phyloP scores from a whole-genome alignment of 257 asterid species.

The Asclepias syriaca region DNA sequence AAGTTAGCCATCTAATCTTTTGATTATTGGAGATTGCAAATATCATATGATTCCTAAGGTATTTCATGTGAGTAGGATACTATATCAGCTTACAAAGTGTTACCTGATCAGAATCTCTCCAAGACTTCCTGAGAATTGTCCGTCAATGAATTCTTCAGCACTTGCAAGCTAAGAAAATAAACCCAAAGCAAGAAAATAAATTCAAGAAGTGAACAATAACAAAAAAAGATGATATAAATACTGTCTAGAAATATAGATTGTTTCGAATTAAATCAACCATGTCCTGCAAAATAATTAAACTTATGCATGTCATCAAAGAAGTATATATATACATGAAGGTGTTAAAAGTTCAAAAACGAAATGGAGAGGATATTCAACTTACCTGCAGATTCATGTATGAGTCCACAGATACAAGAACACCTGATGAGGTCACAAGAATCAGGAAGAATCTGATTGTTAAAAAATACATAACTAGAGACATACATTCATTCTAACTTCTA shows the following conservation, averaged over 20 bases:
- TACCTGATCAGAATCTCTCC: conserved; percentile 61
- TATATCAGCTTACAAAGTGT: background rate
- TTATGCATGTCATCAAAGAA: background rate
- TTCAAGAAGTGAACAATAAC: background rate
- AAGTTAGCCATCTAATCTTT: background rate
- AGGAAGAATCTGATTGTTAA: background rate
- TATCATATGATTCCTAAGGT: background rate
- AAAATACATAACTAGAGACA: background rate
- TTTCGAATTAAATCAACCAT: background rate
- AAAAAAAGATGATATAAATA: background rate
- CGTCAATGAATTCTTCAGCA: conserved; percentile 88
- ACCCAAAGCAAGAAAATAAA: background rate
- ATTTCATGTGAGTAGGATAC: background rate
- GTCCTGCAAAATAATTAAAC: background rate
- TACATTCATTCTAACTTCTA: background rate
- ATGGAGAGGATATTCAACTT: background rate
- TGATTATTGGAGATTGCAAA: background rate
- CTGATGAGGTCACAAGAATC: conserved; percentile 35
- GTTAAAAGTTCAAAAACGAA: background rate
- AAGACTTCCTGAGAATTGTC: conserved; percentile 78
- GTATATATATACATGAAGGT: background rate
- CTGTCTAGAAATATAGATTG: background rate
- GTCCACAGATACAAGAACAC: conserved; percentile 88
- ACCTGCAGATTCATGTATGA: conserved; percentile 99
- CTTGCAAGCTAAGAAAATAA: conserved; percentile 63